Conservation (phyloP, 495 filamentous ascomycete genomes). For the Penicillium argentinense region DNA sequence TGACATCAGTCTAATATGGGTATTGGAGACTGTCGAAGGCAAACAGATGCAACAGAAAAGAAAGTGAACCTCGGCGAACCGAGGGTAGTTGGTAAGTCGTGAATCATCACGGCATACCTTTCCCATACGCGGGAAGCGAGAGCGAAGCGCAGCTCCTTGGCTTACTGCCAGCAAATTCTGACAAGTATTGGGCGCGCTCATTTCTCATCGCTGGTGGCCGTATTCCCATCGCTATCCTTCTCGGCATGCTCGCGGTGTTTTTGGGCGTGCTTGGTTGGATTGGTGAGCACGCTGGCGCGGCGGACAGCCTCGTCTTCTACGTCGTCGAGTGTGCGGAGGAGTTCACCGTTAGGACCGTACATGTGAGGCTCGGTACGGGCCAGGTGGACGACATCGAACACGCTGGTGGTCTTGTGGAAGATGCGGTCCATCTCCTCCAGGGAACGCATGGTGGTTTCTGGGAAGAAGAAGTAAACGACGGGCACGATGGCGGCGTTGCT, state of each 20-base stretch:
- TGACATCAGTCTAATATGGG: constrained; percentile 14
- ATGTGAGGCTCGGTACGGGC: constrained; percentile 62
- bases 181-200: neutral
- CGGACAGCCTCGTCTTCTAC: constrained; percentile 39
- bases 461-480: constrained; percentile 72
- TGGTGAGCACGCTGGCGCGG: constrained; percentile 30
- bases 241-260: constrained; percentile 25
- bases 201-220: constrained; percentile 27
- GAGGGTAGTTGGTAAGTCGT: neutral
- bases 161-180: too few species aligned
- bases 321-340: constrained; percentile 43
- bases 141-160: too few species aligned
- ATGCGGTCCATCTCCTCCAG: constrained; percentile 78
- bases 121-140: neutral
- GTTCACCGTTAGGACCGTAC: constrained; percentile 70
- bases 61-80: neutral
- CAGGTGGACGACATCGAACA: constrained; percentile 59
- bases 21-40: constrained; percentile 11
- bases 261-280: constrained; percentile 10
- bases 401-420: constrained; percentile 60
- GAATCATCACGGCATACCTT: constrained; percentile 5
- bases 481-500: constrained; percentile 71
- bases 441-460: constrained; percentile 69
- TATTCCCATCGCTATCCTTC: constrained; percentile 31
- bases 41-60: neutral